Base-by-base conservation (phyloP, 2,329 filamentous ascomycete genomes). In the Colletotrichum sp. region DNA sequence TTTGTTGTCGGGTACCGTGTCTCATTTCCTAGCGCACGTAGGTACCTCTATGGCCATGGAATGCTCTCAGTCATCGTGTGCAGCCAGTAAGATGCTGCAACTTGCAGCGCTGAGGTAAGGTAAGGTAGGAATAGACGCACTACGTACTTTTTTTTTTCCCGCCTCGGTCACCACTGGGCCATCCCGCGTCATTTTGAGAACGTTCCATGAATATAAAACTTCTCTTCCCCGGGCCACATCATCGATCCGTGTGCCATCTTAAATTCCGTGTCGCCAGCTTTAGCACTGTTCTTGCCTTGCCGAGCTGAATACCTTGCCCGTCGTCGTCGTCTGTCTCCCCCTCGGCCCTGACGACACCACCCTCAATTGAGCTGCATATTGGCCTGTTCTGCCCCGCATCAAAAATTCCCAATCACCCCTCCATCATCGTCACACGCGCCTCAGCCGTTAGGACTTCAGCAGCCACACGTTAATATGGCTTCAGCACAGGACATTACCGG, bases 401-500 rank as follows among this genome's bases (percentile, higher is more conserved):
- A 63, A 70, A 59, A 73, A 66, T 61, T 67, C 62, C 27, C 43
- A 57, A 13, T 34, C 62, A 64, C 71, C 68, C 68, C 71, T 63
- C 61, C 62, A 67, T 66, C 71, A 67, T 66, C 71, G 8, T 51
- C 57, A 61, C n/a, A 31, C 34, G 27, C 66, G 21, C 31, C 47
- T 57, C 11, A 24, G 47, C 6, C 27, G 55, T 57, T 13, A 63
- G 43, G 54, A 38, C 16, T 58, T 16, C n/a, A 58, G 18, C 9
- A 64, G 59, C n/a, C n/a, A n/a, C 13, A 62, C 36, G 47, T 34
- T n/a, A 79, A 69, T 74, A 88, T 88, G 86, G 80, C 85, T 70
- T 81, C 85, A 78, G 85, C 87, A 78, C 84, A 85, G 79, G 86
- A 90, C 76, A 91, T 91, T 75, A 78, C 81, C 33, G 78, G 76